Evolutionary conservation across 768 basidiomycete species (phyloP), one percentile per base, ranked within the genome.

Genomic region (Macrolepiota fuliginosa): DNA sequence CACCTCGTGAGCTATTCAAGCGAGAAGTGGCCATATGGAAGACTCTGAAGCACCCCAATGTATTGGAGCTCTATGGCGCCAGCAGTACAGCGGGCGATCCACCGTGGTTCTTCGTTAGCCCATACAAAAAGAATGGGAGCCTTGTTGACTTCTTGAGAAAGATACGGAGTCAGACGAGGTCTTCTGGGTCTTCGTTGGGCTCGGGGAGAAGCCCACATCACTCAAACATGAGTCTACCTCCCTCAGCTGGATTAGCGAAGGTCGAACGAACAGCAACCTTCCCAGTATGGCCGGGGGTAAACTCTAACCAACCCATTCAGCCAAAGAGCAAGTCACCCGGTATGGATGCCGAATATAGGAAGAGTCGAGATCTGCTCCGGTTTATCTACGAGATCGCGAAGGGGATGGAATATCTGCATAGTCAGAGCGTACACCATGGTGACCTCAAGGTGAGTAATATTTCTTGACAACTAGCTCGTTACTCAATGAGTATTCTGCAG

Each of bases 401-500:
- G 66, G 92, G 92, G 9, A 92, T 95, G 91, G 81, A 84, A 56
- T 93, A 94, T 70, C 71, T 95, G 63, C 92, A 95, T 71, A 68
- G 71, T 4, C 73, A 81, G 62, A 86, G 82, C 2, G 82, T 93
- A 3, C 68, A 92, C 63, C 92, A 95, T 68, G 92, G 91, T 0
- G 90, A 93, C 72, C 77, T 94, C 54, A 94, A 92, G 80, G 91
- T 88, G 36, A 56, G 77, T 68, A 11, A n/a, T 45, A 22, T 46
- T 52, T 7, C 29, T 24, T 25, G 13, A 22, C 58, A 27, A n/a
- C 11, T 13, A 52, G 58, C 54, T 32, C 15, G 10, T 45, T 35
- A 42, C 61, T 39, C 29, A 45, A 42, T 51, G 35, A 19, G 54
- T 2, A 47, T 35, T 46, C 50, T 46, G 6, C 50, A 83, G 89